These are phyloP conservation scores for Zasmidium citrigriseum DNA, from an alignment of 2,329 filamentous ascomycete species.

Conservation along the genomic window DNA sequence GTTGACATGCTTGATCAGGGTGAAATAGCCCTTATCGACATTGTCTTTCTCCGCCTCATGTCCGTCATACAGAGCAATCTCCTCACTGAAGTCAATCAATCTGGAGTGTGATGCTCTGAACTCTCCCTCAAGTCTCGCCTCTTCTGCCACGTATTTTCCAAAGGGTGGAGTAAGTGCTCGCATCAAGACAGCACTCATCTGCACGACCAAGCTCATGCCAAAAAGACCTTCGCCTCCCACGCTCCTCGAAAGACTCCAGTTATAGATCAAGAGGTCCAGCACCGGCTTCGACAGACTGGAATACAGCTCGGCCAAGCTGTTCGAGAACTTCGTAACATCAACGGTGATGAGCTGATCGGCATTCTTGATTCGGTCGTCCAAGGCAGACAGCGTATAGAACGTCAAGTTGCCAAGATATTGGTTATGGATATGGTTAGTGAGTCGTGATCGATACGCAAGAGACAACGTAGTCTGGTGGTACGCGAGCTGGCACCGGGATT, in stretches of 20 bases:
- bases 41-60: conserved; percentile 95
- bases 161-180: conserved; percentile 92
- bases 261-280: conserved; percentile 95
- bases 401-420: conserved; percentile 97
- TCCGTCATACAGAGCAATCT: conserved; percentile 87
- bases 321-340: conserved; percentile 94
- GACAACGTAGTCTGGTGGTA: conserved; percentile 96
- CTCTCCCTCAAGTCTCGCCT: conserved; percentile 90
- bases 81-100: conserved; percentile 93
- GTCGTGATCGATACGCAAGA: conserved; percentile 84
- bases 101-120: conserved; percentile 94
- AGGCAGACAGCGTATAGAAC: conserved; percentile 91
- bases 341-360: conserved; percentile 96
- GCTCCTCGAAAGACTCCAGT: conserved; percentile 86
- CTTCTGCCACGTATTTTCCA: conserved; percentile 95
- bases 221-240: conserved; percentile 96
- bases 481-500: conserved; percentile 64
- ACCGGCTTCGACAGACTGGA: conserved; percentile 94
- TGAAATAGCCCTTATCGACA: conserved; percentile 97
- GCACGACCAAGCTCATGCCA: conserved; percentile 91
- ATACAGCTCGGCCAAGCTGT: conserved; percentile 91
- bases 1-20: conserved; percentile 98
- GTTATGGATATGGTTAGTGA: conserved; percentile 94
- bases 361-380: conserved; percentile 98
- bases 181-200: conserved; percentile 91